These are phyloP conservation scores for Pseudoscleropodium purum DNA, from an alignment of 225 moss, liverwort and hornwort genomes.

Conservation along the genomic window DNA sequence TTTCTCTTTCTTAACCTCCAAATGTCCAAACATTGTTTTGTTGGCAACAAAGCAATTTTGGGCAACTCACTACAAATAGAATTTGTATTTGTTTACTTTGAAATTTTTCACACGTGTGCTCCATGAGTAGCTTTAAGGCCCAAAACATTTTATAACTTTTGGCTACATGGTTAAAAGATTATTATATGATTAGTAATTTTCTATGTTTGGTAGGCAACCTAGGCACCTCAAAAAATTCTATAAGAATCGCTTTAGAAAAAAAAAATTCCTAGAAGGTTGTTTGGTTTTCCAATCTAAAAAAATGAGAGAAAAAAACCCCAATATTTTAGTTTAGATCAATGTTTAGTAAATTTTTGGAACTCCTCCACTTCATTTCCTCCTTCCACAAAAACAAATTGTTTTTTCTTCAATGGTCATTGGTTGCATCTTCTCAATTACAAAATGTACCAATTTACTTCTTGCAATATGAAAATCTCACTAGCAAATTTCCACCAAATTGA, in stretches of 20 bases:
- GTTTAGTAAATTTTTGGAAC: not conserved
- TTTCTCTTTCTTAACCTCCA: not conserved
- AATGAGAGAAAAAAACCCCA: not conserved
- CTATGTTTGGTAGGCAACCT: too few species aligned
- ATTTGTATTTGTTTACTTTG: too few species aligned
- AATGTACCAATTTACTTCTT: fast-evolving
- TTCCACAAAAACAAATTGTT: fast-evolving
- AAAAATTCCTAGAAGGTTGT: fast-evolving
- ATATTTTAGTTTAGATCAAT: not conserved
- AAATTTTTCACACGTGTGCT: too few species aligned
- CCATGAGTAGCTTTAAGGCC: too few species aligned
- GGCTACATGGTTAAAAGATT: too few species aligned
- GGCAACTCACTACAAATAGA: too few species aligned
- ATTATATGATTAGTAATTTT: too few species aligned
- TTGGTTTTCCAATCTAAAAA: not conserved
- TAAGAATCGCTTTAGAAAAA: not conserved
- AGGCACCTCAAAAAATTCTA: too few species aligned
- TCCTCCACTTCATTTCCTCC: not conserved
- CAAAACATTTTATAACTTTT: too few species aligned
- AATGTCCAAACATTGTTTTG: too few species aligned
- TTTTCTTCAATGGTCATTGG: not conserved
- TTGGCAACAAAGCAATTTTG: too few species aligned
- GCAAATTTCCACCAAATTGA: not conserved
- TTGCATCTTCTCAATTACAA: not conserved
- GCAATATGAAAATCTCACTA: not conserved